Evolutionary conservation across 345 rosid genomes (phyloP).

Genomic region (Abelmoschus esculentus): DNA sequence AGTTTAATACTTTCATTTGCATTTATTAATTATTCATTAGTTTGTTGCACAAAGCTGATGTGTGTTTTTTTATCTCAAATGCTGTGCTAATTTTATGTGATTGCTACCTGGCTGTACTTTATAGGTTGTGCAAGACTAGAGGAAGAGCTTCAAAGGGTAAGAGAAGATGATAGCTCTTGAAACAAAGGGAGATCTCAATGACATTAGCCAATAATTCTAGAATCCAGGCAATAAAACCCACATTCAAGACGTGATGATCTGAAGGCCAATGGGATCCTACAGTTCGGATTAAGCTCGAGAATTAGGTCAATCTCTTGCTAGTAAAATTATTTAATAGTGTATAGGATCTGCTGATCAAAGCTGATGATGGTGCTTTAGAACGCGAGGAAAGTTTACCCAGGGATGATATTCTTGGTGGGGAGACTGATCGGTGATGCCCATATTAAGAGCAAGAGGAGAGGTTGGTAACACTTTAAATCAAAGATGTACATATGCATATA

Average conservation of each 20-base stretch:
- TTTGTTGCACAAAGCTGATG: background rate
- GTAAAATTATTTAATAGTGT: background rate
- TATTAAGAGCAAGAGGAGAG: background rate
- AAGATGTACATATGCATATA: background rate
- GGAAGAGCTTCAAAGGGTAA: slow-evolving; percentile 68
- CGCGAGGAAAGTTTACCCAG: background rate
- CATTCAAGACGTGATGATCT: slow-evolving; percentile 27
- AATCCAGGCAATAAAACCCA: slow-evolving; percentile 9
- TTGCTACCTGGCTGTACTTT: slow-evolving; percentile 3
- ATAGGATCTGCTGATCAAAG: background rate
- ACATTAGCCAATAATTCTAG: slow-evolving; percentile 13
- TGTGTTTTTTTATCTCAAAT: background rate
- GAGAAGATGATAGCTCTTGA: slow-evolving; percentile 56
- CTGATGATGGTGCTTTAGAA: background rate
- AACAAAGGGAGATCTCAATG: slow-evolving; percentile 48
- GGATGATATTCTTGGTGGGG: background rate
- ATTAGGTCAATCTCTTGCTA: slow-evolving; percentile 11
- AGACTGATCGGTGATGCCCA: background rate
- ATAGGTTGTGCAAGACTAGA: slow-evolving; percentile 68
- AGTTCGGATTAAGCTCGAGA: slow-evolving; percentile 28
- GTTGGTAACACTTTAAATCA: background rate
- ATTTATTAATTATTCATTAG: too few species aligned
- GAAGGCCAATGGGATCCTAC: slow-evolving; percentile 22
- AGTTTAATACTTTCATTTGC: too few species aligned
- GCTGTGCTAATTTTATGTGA: background rate